Conservation (phyloP, 2,329 filamentous ascomycete genomes). For the Pestalotiopsis sp. region DNA sequence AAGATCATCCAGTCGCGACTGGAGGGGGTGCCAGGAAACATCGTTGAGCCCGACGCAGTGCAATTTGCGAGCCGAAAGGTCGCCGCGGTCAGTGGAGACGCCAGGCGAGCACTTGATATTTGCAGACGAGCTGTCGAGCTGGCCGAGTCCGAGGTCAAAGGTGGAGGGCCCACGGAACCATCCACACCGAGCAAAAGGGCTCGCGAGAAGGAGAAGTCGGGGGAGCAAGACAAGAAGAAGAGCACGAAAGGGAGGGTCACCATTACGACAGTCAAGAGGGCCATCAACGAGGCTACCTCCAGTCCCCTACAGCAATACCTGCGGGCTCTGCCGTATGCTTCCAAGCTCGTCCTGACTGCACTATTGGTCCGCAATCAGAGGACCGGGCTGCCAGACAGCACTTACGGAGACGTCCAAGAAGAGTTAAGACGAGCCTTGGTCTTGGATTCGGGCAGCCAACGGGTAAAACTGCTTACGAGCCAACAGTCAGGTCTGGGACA, state of each 20-base stretch:
- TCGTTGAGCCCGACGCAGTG: slow-evolving; percentile 90
- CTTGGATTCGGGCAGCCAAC: slow-evolving; percentile 61
- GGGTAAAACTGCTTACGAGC: slow-evolving; percentile 59
- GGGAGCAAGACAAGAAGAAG: slow-evolving; percentile 37
- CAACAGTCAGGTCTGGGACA: not conserved
- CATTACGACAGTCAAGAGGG: slow-evolving; percentile 89
- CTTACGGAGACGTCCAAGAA: slow-evolving; percentile 86
- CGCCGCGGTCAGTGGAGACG: slow-evolving; percentile 93
- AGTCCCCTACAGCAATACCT: slow-evolving; percentile 91
- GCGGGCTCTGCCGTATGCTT: slow-evolving; percentile 76
- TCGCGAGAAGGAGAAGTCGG: slow-evolving; percentile 26
- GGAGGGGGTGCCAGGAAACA: slow-evolving; percentile 81
- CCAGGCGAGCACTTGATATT: slow-evolving; percentile 89
- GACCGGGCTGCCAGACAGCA: slow-evolving; percentile 84
- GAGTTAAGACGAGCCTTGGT: slow-evolving; percentile 75
- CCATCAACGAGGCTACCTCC: slow-evolving; percentile 92
- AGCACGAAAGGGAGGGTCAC: slow-evolving; percentile 67
- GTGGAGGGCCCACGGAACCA: slow-evolving; percentile 43
- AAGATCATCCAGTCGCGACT: slow-evolving; percentile 95
- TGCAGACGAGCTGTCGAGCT: slow-evolving; percentile 94
- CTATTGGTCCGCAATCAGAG: slow-evolving; percentile 78
- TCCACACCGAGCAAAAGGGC: slow-evolving; percentile 64
- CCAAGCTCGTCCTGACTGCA: slow-evolving; percentile 85
- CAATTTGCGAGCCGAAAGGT: slow-evolving; percentile 98
- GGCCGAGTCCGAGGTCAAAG: slow-evolving; percentile 71